Evolutionary conservation across 768 basidiomycete genomes (phyloP).

Genomic region (Boletus eberwhitei): DNA sequence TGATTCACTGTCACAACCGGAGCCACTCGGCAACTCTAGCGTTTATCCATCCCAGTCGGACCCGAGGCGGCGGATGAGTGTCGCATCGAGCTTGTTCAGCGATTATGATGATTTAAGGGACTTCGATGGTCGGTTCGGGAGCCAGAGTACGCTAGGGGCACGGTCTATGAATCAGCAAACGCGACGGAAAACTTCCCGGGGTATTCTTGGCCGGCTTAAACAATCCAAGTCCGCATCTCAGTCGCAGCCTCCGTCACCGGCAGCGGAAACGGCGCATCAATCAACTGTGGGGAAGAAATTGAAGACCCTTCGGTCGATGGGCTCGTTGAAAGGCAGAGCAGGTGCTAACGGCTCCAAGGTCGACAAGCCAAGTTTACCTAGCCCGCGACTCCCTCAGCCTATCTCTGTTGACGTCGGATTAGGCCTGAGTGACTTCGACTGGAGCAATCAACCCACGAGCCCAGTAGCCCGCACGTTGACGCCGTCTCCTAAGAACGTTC

Average conservation of each 20-base stretch:
- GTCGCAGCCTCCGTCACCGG: slow-evolving; percentile 44
- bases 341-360: slow-evolving; percentile 24
- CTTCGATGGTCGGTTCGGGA: slow-evolving; percentile 84
- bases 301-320: slow-evolving; percentile 77
- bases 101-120: slow-evolving; percentile 87
- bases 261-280: slow-evolving; percentile 36
- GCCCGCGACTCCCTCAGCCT: slow-evolving; percentile 53
- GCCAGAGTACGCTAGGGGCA: slow-evolving; percentile 67
- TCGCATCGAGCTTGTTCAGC: slow-evolving; percentile 71
- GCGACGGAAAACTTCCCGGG: slow-evolving; percentile 59
- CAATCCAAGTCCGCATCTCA: slow-evolving; percentile 41
- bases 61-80: slow-evolving; percentile 58
- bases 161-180: slow-evolving; percentile 38
- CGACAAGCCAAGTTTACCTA: slow-evolving; percentile 40
- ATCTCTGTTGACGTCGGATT: slow-evolving; percentile 54
- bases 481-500: slow-evolving; percentile 16
- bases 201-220: slow-evolving; percentile 64
- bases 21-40: slow-evolving; percentile 16
- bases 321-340: slow-evolving; percentile 63
- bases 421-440: slow-evolving; percentile 53
- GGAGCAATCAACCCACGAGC: slow-evolving; percentile 35
- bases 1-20: slow-evolving; percentile 21
- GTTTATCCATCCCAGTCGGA: slow-evolving; percentile 36
- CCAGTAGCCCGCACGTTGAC: slow-evolving; percentile 13
- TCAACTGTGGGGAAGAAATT: slow-evolving; percentile 47